These are phyloP conservation scores for Cystobasidium sp. DNA, from an alignment of 1,284 basidiomycete species.

Conservation along the genomic window DNA sequence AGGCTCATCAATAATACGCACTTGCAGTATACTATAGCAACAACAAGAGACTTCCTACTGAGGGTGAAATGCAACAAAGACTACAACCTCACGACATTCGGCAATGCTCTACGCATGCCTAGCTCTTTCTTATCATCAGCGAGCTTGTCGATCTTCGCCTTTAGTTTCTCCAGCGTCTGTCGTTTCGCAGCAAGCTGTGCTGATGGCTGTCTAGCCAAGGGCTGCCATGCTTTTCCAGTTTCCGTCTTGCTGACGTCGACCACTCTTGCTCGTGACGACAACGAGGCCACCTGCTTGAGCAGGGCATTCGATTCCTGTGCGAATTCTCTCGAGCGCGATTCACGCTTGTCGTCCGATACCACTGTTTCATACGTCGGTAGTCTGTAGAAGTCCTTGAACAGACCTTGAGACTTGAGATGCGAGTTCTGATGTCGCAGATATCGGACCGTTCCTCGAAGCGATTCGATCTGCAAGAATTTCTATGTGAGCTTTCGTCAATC, in stretches of 20 bases:
- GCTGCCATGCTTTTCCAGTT: slow-evolving; percentile 23
- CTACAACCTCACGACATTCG: slow-evolving; percentile 8
- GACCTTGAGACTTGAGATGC: slow-evolving; percentile 84
- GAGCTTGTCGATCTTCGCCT: slow-evolving; percentile 33
- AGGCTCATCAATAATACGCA: background rate
- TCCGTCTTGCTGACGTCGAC: slow-evolving; percentile 32
- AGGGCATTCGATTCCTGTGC: slow-evolving; percentile 26
- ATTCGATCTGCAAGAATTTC: slow-evolving; percentile 71
- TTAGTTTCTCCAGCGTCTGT: slow-evolving; percentile 28
- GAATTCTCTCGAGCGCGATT: slow-evolving; percentile 5
- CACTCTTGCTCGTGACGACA: slow-evolving; percentile 29
- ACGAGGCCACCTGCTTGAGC: slow-evolving; percentile 28
- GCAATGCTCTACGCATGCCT: background rate
- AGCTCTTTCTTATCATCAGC: slow-evolving; percentile 25
- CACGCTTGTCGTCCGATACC: slow-evolving; percentile 3
- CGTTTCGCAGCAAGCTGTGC: slow-evolving; percentile 38
- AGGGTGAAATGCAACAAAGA: background rate
- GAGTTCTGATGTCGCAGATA: slow-evolving; percentile 90
- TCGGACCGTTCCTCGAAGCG: slow-evolving; percentile 82
- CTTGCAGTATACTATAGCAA: background rate
- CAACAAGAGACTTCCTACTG: background rate
- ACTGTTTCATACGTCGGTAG: slow-evolving; percentile 63
- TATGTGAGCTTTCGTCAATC: background rate
- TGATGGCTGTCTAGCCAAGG: slow-evolving; percentile 27
- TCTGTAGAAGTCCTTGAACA: slow-evolving; percentile 76